Evolutionary conservation across 2,329 filamentous ascomycete genomes (phyloP).

Genomic region (Biscogniauxia sp.): DNA sequence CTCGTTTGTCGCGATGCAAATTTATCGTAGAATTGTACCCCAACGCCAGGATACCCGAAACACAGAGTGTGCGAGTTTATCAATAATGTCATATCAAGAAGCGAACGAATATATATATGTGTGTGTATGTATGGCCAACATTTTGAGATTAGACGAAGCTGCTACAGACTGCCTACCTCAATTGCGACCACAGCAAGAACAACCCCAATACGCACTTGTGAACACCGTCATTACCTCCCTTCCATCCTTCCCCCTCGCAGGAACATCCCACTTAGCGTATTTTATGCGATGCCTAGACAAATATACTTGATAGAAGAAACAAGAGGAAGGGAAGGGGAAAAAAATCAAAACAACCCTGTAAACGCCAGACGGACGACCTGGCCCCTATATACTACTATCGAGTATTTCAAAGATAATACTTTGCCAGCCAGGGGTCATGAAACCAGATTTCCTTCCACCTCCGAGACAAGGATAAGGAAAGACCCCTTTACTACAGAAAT

Average conservation of each 20-base stretch:
- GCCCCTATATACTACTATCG: constrained; percentile 11
- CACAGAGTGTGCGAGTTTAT: not conserved
- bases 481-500: not conserved
- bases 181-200: not conserved
- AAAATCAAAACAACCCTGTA: constrained; percentile 4
- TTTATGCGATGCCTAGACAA: not conserved
- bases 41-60: not conserved
- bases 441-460: not conserved
- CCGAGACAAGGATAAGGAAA: not conserved
- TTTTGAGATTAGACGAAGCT: no score
- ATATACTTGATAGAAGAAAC: not conserved
- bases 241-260: not conserved
- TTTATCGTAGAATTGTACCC: not conserved
- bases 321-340: no score
- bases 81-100: not conserved
- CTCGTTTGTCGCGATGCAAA: not conserved
- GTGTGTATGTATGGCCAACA: no score
- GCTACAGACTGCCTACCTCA: no score
- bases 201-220: not conserved
- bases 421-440: not conserved
- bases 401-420: constrained; percentile 1
- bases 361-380: constrained; percentile 16
- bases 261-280: not conserved
- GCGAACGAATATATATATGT: no score
- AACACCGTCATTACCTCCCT: not conserved